A percentile compares a stretch with the other conserved stretches of the same genome.
phyloP scores from a whole-genome alignment of 1,139 yeast genomes.

The Lodderomyces elongisporus region DNA sequence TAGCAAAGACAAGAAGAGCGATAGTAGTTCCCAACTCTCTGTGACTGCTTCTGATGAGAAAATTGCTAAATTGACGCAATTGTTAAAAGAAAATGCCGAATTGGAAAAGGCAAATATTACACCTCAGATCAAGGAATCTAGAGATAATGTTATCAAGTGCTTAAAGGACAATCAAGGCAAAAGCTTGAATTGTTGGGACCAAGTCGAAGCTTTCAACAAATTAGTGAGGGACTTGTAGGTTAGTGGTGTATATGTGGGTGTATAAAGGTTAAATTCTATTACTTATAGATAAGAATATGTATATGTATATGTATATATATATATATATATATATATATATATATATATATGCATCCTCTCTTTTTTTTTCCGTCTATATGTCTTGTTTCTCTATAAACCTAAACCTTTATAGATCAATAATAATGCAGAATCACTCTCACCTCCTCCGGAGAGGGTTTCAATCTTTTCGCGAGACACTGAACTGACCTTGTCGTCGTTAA shows the following conservation, averaged over 20 bases:
- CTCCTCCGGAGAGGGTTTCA: slow-evolving; percentile 90
- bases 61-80: slow-evolving; percentile 40
- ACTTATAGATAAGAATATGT: no score
- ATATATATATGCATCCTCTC: no score
- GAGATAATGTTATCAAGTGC: slow-evolving; percentile 60
- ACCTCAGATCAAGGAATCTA: slow-evolving; percentile 36
- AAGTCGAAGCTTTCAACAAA: slow-evolving; percentile 68
- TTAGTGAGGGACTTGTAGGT: slow-evolving; percentile 32
- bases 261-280: neutral
- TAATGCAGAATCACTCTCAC: slow-evolving; percentile 94
- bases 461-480: slow-evolving; percentile 72
- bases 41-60: slow-evolving; percentile 35
- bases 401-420: slow-evolving; percentile 79
- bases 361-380: no score
- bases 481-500: slow-evolving; percentile 89
- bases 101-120: slow-evolving; percentile 35
- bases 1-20: slow-evolving; percentile 10
- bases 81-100: slow-evolving; percentile 44
- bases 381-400: no score
- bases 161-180: slow-evolving; percentile 62
- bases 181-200: slow-evolving; percentile 86
- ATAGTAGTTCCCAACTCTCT: slow-evolving; percentile 13
- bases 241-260: neutral
- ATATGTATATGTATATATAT: slow-evolving; percentile 3
- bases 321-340: no score